A percentile compares a stretch with the other conserved stretches of the same genome.
These are phyloP conservation scores for Raffaelea arxii DNA, from an alignment of 2,329 filamentous ascomycete genomes.

Conservation along the genomic window DNA sequence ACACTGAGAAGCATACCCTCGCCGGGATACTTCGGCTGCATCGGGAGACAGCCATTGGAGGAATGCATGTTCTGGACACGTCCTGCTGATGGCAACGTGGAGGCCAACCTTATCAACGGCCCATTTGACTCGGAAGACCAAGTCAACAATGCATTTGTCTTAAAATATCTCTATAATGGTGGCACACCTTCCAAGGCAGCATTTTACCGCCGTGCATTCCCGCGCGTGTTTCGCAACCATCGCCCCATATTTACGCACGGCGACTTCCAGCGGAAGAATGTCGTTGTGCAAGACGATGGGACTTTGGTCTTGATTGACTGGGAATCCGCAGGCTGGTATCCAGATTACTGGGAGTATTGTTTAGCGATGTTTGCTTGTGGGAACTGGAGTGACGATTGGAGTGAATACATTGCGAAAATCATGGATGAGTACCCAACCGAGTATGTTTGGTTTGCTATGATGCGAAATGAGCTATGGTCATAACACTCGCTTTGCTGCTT, in stretches of 20 bases:
- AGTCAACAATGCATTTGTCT: neutral
- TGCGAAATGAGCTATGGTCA: constrained; percentile 1
- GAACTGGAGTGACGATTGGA: neutral
- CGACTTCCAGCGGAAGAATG: constrained; percentile 1
- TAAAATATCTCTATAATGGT: constrained; percentile 1
- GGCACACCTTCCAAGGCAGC: neutral
- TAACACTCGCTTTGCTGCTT: no score
- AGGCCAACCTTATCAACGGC: neutral
- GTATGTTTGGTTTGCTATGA: neutral
- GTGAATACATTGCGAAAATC: neutral
- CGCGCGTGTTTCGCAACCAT: neutral
- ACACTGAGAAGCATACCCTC: neutral
- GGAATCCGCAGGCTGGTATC: neutral
- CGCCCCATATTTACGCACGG: neutral
- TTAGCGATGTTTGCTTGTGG: neutral
- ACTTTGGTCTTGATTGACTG: neutral
- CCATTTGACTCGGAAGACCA: neutral
- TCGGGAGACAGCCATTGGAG: neutral
- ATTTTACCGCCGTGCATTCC: neutral
- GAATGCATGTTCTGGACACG: constrained; percentile 1
- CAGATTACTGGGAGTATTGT: neutral
- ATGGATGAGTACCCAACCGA: neutral
- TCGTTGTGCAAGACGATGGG: neutral
- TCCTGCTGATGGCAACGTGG: neutral
- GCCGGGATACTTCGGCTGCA: neutral